phyloP scores from a whole-genome alignment of 495 filamentous ascomycete genomes.

The Neurospora sp. region DNA sequence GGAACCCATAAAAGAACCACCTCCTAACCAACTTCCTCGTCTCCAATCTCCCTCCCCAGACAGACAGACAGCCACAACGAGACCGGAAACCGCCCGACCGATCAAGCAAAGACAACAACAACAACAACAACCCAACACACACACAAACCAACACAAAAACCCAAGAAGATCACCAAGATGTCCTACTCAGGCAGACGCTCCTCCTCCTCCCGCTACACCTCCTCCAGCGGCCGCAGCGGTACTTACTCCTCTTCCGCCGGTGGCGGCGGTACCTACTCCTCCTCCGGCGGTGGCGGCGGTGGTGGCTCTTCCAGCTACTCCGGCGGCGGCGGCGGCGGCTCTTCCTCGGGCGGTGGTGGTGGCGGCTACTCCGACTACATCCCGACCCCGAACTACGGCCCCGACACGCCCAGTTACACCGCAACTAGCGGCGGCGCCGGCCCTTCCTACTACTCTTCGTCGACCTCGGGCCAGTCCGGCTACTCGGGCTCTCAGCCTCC shows the following conservation, averaged over 20 bases:
- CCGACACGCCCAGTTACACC: background rate
- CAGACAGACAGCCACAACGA: background rate
- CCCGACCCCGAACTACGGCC: background rate
- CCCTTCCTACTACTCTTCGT: background rate
- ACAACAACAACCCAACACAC: background rate
- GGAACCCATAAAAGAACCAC: background rate
- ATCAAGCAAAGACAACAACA: background rate
- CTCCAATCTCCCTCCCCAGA: background rate
- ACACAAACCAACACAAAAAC: background rate
- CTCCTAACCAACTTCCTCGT: background rate
- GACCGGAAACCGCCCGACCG: background rate
- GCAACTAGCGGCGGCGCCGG: background rate
- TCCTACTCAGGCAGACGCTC: background rate
- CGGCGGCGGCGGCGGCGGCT: background rate
- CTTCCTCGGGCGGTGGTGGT: background rate
- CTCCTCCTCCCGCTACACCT: background rate
- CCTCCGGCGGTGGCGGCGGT: background rate
- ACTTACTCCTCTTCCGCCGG: background rate
- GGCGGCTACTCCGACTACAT: background rate
- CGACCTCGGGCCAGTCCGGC: background rate
- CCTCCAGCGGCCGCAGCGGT: background rate
- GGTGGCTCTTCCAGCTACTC: background rate
- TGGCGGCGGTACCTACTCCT: background rate
- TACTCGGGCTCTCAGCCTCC: background rate
- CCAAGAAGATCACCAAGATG: background rate